phyloP scores from a whole-genome alignment of 176 grass and related monocot species.

The Olyra latifolia region DNA sequence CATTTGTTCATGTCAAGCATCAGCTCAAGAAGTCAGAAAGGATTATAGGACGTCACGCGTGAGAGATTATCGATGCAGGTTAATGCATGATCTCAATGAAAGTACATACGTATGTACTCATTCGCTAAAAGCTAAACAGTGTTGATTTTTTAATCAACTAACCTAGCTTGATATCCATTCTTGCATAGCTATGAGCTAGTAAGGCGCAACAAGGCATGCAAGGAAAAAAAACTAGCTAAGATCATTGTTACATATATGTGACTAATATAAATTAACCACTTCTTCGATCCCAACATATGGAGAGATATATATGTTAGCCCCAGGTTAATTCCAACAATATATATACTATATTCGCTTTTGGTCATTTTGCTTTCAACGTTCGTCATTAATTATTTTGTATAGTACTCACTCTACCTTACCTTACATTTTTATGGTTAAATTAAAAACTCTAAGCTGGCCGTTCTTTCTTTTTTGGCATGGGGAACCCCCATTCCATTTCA shows the following conservation, averaged over 20 bases:
- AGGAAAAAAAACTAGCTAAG: no score
- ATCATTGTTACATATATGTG: background rate
- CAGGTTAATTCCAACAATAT: no score
- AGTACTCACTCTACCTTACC: background rate
- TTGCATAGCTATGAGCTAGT: no score
- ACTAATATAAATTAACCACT: no score
- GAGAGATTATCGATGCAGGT: background rate
- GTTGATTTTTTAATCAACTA: background rate
- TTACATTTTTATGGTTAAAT: background rate
- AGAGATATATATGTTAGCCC: background rate
- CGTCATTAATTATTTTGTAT: background rate
- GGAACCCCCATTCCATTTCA: no score
- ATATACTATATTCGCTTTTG: no score
- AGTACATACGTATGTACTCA: background rate
- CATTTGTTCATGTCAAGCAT: background rate
- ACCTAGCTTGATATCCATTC: background rate
- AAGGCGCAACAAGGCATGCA: background rate
- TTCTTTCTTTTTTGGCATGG: background rate
- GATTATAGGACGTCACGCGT: background rate
- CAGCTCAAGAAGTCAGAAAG: background rate
- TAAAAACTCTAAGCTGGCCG: background rate
- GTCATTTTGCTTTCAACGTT: background rate
- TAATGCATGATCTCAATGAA: background rate
- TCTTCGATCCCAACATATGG: background rate
- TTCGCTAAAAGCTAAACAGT: background rate